These are phyloP conservation scores for Pyrrhoderma lamaoense DNA, from an alignment of 1,284 basidiomycete species.

Conservation along the genomic window DNA sequence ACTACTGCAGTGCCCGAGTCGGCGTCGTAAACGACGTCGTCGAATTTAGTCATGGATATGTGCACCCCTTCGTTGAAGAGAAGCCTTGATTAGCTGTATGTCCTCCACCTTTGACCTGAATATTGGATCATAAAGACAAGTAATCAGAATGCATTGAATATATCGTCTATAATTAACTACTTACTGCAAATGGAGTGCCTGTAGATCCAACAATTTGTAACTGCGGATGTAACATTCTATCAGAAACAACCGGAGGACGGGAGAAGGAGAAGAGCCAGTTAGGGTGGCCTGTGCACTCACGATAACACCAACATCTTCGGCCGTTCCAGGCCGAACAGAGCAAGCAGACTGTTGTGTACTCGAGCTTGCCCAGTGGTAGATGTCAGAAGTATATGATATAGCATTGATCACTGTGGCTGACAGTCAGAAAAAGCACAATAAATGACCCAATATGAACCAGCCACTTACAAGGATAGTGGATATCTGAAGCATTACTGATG, in stretches of 20 bases:
- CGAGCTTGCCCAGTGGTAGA: constrained; percentile 39
- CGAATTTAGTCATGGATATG: constrained; percentile 47
- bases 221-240: neutral
- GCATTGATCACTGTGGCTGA: constrained; percentile 18
- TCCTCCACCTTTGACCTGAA: constrained; percentile 49
- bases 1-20: constrained; percentile 34
- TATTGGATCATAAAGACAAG: constrained; percentile 9
- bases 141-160: neutral
- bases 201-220: constrained; percentile 27
- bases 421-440: neutral
- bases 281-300: no score
- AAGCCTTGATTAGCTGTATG: constrained; percentile 44
- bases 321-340: constrained; percentile 44
- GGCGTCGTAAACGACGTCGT: constrained; percentile 36
- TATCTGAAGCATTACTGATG: constrained; percentile 29
- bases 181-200: constrained; percentile 36
- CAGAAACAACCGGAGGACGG: neutral
- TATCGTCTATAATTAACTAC: constrained; percentile 10
- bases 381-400: constrained; percentile 31
- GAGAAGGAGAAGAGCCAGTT: neutral
- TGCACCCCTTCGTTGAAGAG: constrained; percentile 50
- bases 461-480: constrained; percentile 28
- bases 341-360: constrained; percentile 37
- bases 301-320: constrained; percentile 38
- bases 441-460: neutral